These are phyloP conservation scores for Tolypocladium ophioglossoides DNA, from an alignment of 2,329 filamentous ascomycete species.

Conservation along the genomic window DNA sequence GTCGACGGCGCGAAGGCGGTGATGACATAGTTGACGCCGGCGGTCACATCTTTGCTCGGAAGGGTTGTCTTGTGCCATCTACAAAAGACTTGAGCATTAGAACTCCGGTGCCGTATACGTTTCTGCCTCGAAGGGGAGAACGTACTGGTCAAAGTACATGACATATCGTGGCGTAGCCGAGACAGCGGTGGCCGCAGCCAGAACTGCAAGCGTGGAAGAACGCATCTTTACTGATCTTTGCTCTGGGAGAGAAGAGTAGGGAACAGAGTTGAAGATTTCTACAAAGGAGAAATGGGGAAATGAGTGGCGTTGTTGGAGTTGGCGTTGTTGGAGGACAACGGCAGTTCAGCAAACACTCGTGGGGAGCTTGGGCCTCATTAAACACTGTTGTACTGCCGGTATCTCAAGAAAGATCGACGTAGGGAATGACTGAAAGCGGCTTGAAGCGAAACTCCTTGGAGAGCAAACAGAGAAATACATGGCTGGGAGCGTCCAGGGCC, in stretches of 20 bases:
- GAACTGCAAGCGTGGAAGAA: slow-evolving; percentile 3
- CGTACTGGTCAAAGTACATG: slow-evolving; percentile 38
- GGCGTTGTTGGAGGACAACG: neutral
- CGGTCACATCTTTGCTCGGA: slow-evolving; percentile 24
- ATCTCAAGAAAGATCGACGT: neutral
- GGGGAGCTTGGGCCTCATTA: neutral
- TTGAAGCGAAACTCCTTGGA: neutral
- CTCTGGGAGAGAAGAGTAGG: neutral
- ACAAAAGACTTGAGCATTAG: neutral
- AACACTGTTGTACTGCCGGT: neutral
- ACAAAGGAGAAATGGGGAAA: neutral
- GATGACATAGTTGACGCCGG: slow-evolving; percentile 42
- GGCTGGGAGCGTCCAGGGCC: neutral
- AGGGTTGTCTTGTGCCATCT: slow-evolving; percentile 30
- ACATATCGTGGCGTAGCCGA: slow-evolving; percentile 16
- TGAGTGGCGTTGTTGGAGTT: neutral
- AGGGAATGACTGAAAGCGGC: neutral
- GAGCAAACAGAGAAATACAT: neutral
- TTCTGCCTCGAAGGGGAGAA: neutral
- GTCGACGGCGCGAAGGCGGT: slow-evolving; percentile 42
- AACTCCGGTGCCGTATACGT: neutral
- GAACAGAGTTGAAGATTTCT: neutral
- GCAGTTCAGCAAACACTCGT: neutral
- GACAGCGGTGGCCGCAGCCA: slow-evolving; percentile 9
- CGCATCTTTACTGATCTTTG: slow-evolving; percentile 4